Evolutionary conservation across 106 monocot genomes (phyloP).

Genomic region (Gastrodia elata): DNA sequence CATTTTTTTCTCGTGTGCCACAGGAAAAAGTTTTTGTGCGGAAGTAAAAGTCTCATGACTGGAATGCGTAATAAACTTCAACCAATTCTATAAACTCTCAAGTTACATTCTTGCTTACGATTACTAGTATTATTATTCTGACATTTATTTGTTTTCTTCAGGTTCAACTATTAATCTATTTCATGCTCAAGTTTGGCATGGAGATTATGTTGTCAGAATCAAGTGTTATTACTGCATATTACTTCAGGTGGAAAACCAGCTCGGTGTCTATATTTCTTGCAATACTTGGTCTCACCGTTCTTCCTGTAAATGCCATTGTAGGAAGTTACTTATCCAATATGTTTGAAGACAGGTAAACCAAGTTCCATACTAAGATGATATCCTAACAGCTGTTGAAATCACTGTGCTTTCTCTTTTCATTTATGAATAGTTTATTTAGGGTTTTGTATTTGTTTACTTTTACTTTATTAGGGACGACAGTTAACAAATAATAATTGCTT

Average conservation of each 20-base stretch:
- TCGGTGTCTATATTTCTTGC: slow-evolving; percentile 83
- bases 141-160: slow-evolving; percentile 16
- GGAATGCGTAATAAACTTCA: not conserved
- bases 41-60: not conserved
- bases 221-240: slow-evolving; percentile 75
- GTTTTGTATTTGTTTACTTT: not conserved
- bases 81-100: not conserved
- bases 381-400: not conserved
- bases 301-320: slow-evolving; percentile 85
- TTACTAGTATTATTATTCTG: too few species aligned
- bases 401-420: not conserved
- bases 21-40: not conserved
- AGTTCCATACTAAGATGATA: not conserved
- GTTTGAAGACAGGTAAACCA: slow-evolving; percentile 87
- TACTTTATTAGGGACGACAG: not conserved
- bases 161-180: slow-evolving; percentile 95
- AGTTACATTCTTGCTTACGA: not conserved
- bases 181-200: slow-evolving; percentile 99
- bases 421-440: not conserved
- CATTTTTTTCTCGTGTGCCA: too few species aligned
- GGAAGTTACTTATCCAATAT: slow-evolving; percentile 91
- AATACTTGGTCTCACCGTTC: slow-evolving; percentile 82
- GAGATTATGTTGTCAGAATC: slow-evolving; percentile 95
- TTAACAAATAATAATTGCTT: too few species aligned
- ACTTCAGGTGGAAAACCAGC: slow-evolving; percentile 81